Percentiles rank a stretch among this genome's conserved stretches.
Evolutionary conservation across 2,329 filamentous ascomycete genomes (phyloP).

Genomic region (Trichoderma citrinoviride): DNA sequence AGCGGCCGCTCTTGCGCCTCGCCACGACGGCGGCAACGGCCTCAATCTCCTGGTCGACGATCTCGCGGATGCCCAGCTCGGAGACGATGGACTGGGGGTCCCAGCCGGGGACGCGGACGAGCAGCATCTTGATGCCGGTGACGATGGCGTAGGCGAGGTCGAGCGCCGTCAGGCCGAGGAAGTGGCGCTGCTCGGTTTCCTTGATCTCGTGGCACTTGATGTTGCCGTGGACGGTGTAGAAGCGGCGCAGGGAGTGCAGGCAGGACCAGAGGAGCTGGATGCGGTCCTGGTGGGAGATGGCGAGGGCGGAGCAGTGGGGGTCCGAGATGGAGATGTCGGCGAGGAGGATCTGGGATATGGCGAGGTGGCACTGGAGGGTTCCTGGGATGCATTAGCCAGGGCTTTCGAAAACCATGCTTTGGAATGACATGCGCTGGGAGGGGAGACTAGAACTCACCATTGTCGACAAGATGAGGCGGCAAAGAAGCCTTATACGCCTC

Average conservation of each 20-base stretch:
- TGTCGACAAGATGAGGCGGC: constrained; percentile 35
- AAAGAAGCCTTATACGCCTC: constrained; percentile 39
- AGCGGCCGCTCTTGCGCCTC: constrained; percentile 31
- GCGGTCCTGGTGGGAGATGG: constrained; percentile 40
- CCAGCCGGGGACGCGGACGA: constrained; percentile 47
- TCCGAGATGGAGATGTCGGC: constrained; percentile 48
- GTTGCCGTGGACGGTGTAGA: constrained; percentile 39
- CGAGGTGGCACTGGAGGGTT: constrained; percentile 42
- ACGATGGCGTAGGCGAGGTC: constrained; percentile 49
- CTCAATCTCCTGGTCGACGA: constrained; percentile 32
- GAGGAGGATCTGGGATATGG: constrained; percentile 47
- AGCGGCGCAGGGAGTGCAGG: constrained; percentile 40
- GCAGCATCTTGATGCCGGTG: constrained; percentile 47
- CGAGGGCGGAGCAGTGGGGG: constrained; percentile 31
- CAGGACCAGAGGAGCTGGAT: constrained; percentile 48
- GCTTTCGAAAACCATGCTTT: neutral
- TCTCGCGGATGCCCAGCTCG: constrained; percentile 36
- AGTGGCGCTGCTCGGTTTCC: constrained; percentile 36
- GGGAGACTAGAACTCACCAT: constrained; percentile 29
- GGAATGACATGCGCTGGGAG: neutral
- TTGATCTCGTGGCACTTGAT: constrained; percentile 29
- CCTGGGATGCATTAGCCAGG: constrained; percentile 29
- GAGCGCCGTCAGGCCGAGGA: constrained; percentile 44
- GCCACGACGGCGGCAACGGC: constrained; percentile 33
- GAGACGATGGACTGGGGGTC: constrained; percentile 38